A percentile compares a stretch with the other conserved stretches of the same genome.
phyloP scores from a whole-genome alignment of 225 moss, liverwort and hornwort genomes.

The Bryum argenteum region DNA sequence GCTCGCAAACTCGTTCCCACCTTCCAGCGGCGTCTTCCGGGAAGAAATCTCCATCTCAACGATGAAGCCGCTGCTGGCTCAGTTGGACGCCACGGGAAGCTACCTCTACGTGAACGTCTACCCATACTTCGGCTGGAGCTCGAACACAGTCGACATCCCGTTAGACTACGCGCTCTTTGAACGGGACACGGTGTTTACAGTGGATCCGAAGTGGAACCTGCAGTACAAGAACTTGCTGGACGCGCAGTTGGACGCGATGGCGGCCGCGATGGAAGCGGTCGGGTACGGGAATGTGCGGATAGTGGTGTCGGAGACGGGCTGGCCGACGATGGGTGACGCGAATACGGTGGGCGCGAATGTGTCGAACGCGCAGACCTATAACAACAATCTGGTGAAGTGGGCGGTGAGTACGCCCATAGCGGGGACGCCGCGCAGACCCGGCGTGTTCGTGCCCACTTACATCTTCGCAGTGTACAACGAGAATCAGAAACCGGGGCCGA shows the following conservation, averaged over 20 bases:
- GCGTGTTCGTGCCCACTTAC: conserved; percentile 49
- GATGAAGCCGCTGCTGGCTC: conserved; percentile 54
- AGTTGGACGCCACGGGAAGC: conserved; percentile 49
- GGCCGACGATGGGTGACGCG: conserved; percentile 67
- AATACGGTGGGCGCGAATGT: conserved; percentile 56
- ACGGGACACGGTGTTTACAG: conserved; percentile 44
- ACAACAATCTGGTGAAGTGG: conserved; percentile 53
- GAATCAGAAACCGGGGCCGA: conserved; percentile 40
- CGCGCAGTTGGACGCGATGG: conserved; percentile 81
- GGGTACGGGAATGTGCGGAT: conserved; percentile 61
- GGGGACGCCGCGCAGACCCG: conserved; percentile 50
- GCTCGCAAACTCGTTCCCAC: conserved; percentile 47
- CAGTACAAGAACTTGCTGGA: conserved; percentile 62
- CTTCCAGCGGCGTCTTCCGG: conserved; percentile 49
- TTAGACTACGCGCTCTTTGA: conserved; percentile 73
- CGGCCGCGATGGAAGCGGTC: conserved; percentile 65
- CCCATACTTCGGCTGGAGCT: conserved; percentile 73
- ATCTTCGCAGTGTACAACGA: conserved; percentile 62
- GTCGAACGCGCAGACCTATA: conserved; percentile 49
- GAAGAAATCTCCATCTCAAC: conserved; percentile 40
- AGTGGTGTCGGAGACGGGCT: conserved; percentile 75
- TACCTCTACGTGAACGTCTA: conserved; percentile 78
- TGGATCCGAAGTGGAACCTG: conserved; percentile 34
- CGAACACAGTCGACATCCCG: conserved; percentile 54
- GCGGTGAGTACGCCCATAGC: conserved; percentile 28